These are phyloP conservation scores for Ustulina deusta DNA, from an alignment of 2,329 filamentous ascomycete species.

Conservation along the genomic window DNA sequence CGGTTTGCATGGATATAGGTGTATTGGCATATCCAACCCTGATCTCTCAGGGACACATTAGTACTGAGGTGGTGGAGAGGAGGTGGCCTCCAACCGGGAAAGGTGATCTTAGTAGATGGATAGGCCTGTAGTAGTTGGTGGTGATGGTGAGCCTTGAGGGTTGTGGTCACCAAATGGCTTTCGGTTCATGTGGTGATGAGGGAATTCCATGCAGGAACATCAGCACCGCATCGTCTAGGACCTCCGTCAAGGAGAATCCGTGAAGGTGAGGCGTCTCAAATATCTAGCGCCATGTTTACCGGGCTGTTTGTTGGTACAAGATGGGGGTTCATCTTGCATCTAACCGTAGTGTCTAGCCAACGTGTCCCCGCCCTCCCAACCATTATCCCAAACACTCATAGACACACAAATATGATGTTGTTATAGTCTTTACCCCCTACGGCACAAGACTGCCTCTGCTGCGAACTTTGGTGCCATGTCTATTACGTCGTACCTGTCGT, in stretches of 20 bases:
- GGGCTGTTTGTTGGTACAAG: neutral
- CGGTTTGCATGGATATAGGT: neutral
- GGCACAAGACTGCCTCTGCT: neutral
- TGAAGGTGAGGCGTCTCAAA: neutral
- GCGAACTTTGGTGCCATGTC: neutral
- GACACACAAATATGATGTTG: neutral
- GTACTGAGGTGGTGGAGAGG: neutral
- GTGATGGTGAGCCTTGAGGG: neutral
- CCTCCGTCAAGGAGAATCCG: neutral
- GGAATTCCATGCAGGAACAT: neutral
- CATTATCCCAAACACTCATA: neutral
- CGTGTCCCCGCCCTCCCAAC: neutral
- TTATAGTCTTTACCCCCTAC: neutral
- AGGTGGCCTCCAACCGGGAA: neutral
- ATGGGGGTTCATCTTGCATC: neutral
- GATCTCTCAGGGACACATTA: no score
- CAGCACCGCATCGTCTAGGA: neutral
- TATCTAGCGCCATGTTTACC: neutral
- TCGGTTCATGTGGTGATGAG: neutral
- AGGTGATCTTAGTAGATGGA: neutral
- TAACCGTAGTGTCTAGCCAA: neutral
- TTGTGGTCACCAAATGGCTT: neutral
- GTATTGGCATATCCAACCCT: neutral
- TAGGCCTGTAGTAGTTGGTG: neutral
- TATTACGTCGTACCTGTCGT: conserved; percentile 13